Base-by-base conservation (phyloP, 345 rosid species). In the Geranium rotundifolium region DNA sequence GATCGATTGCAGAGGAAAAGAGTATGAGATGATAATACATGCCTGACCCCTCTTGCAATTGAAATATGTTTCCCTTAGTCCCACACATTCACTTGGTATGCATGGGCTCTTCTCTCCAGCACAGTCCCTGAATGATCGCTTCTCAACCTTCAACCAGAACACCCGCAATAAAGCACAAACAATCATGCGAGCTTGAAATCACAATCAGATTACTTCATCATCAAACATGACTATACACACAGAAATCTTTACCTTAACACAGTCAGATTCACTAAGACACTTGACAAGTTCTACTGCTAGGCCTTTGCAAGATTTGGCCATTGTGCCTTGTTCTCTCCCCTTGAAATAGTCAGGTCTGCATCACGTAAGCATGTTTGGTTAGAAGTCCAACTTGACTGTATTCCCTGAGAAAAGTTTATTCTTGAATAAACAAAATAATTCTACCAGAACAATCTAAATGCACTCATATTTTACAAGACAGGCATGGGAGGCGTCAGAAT, bases 21-120 rank as follows among this genome's bases (percentile, higher is more conserved):
- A 31, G 37, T 19, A 10, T 50, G 14, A 9, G 54, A 66, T 52
- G 41, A 67, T 50, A 61, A n/a, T 73, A 71, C 75, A 63, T 66
- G 71, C 98, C 83, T 91, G 97, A 70, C 99, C 96, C 81, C 97
- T 76, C 80, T 95, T 95, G 90, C 96, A 95, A 70, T 95, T 90
- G 83, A 95, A 95, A 73, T 90, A 90, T 55, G 99, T 90, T 81
- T 86, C 96, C 59, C 96, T 78, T 19, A 95, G 82, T 29, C 99
- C 99, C 13, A 90, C 96, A 74, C 97, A 90, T 69, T 90, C 93
- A 34, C 85, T 88, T 4, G 96, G 72, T 66, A 95, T 86, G 41
- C 72, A 82, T 9, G 99, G 96, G 74, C 75, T 76, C 65, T 85
- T 90, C 79, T 90, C 97, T 62, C 88, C 91, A 4, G 88, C 89